phyloP scores from a whole-genome alignment of 495 filamentous ascomycete species.

The Barbatosphaeria neglecta region DNA sequence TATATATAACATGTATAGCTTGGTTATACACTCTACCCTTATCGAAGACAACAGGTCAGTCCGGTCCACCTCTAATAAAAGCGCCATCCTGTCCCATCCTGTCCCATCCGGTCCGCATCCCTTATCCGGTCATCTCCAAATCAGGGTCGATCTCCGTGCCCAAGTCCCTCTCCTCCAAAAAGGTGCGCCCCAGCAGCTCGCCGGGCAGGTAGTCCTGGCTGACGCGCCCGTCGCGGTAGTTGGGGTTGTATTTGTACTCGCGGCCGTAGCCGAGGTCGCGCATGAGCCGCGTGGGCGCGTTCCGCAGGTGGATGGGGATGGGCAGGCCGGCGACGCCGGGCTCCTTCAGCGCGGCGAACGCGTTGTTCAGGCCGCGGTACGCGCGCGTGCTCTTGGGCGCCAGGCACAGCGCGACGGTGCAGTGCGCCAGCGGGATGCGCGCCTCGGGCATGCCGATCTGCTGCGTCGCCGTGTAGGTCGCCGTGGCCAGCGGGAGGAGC shows the following conservation, averaged over 20 bases:
- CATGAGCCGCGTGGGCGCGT: conserved; percentile 87
- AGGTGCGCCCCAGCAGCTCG: conserved; percentile 50
- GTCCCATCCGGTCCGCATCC: background rate
- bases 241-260: conserved; percentile 94
- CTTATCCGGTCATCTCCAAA: conserved; percentile 19
- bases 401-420: conserved; percentile 67
- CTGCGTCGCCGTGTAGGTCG: conserved; percentile 73
- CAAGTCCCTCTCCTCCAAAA: conserved; percentile 75
- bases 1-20: too few relatives aligned
- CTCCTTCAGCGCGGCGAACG: conserved; percentile 58
- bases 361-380: conserved; percentile 74
- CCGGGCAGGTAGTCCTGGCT: conserved; percentile 84
- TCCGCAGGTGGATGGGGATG: conserved; percentile 77
- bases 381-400: conserved; percentile 78
- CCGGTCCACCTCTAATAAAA: background rate
- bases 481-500: conserved; percentile 72
- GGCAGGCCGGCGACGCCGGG: conserved; percentile 69
- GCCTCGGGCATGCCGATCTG: conserved; percentile 92
- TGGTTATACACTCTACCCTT: too few relatives aligned
- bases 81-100: background rate
- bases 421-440: conserved; percentile 83
- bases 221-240: conserved; percentile 74
- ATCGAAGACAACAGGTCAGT: background rate
- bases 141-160: conserved; percentile 64
- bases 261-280: conserved; percentile 80